These are phyloP conservation scores for Trichoderma sp. DNA, from an alignment of 2,329 filamentous ascomycete species.

Conservation along the genomic window DNA sequence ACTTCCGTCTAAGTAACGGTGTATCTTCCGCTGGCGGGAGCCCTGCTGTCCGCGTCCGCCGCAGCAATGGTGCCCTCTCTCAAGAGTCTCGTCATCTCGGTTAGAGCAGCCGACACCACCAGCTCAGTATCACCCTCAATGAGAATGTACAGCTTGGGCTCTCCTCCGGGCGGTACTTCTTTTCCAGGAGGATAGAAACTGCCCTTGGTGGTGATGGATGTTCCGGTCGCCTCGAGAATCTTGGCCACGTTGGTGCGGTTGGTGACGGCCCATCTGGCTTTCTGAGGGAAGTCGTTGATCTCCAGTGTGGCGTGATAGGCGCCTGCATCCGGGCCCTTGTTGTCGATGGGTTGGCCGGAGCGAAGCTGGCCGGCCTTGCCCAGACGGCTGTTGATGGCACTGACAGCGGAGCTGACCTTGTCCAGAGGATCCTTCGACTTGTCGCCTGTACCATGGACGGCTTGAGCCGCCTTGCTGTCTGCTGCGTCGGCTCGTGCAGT, in stretches of 20 bases:
- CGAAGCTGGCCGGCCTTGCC: constrained; percentile 88
- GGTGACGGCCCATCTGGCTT: constrained; percentile 97
- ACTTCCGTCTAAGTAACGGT: constrained; percentile 67
- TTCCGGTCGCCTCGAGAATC: constrained; percentile 91
- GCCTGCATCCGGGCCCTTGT: constrained; percentile 95
- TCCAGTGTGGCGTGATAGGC: constrained; percentile 96
- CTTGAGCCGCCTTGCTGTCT: constrained; percentile 49
- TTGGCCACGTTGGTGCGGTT: constrained; percentile 98
- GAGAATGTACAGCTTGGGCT: constrained; percentile 96
- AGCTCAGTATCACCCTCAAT: constrained; percentile 97
- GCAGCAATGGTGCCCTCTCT: constrained; percentile 90
- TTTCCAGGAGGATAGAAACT: constrained; percentile 85
- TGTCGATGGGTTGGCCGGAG: constrained; percentile 92
- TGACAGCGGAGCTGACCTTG: constrained; percentile 87
- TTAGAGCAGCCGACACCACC: constrained; percentile 86
- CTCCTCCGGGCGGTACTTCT: constrained; percentile 70
- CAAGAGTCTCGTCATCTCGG: constrained; percentile 82
- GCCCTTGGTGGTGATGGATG: constrained; percentile 96
- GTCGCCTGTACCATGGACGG: constrained; percentile 57
- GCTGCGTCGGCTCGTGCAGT: constrained; percentile 48
- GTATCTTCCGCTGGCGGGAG: constrained; percentile 79
- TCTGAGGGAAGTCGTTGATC: constrained; percentile 99
- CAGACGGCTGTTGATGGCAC: constrained; percentile 85
- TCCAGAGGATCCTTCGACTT: constrained; percentile 73
- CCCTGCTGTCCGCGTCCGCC: constrained; percentile 80